These are phyloP conservation scores for Fragaria vesca DNA, from an alignment of 306 rosid species.

Conservation along the genomic window DNA sequence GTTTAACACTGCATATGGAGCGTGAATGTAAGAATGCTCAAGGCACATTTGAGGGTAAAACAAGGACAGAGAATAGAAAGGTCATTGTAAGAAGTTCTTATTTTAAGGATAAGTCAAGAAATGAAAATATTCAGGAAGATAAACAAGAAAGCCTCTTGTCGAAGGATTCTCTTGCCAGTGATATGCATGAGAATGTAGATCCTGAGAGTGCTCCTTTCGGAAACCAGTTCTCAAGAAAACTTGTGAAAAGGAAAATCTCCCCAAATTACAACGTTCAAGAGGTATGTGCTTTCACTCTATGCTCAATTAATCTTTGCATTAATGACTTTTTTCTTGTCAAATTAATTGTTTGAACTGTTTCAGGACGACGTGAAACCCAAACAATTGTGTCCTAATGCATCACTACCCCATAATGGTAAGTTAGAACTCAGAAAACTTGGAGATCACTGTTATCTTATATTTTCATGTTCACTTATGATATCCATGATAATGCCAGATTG, in stretches of 20 bases:
- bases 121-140: conserved; percentile 32
- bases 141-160: conserved; percentile 29
- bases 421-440: conserved; percentile 10
- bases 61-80: conserved; percentile 52
- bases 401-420: conserved; percentile 48
- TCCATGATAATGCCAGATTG: neutral
- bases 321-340: conserved; percentile 20
- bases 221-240: conserved; percentile 31
- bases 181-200: conserved; percentile 26
- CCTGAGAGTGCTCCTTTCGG: conserved; percentile 31
- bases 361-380: conserved; percentile 60
- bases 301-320: neutral
- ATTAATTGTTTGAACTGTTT: conserved; percentile 29
- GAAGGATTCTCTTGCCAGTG: conserved; percentile 28
- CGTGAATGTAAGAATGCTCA: conserved; percentile 34
- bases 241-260: conserved; percentile 58
- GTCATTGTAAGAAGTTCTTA: conserved; percentile 65
- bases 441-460: neutral
- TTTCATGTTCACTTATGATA: neutral
- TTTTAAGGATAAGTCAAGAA: conserved; percentile 54
- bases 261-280: conserved; percentile 40
- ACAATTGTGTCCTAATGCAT: conserved; percentile 29
- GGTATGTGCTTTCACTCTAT: conserved; percentile 42
- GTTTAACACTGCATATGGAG: conserved; percentile 54
- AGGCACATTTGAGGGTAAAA: conserved; percentile 41